Base-by-base conservation (phyloP, 2,329 filamentous ascomycete genomes). In the Calycina marina region DNA sequence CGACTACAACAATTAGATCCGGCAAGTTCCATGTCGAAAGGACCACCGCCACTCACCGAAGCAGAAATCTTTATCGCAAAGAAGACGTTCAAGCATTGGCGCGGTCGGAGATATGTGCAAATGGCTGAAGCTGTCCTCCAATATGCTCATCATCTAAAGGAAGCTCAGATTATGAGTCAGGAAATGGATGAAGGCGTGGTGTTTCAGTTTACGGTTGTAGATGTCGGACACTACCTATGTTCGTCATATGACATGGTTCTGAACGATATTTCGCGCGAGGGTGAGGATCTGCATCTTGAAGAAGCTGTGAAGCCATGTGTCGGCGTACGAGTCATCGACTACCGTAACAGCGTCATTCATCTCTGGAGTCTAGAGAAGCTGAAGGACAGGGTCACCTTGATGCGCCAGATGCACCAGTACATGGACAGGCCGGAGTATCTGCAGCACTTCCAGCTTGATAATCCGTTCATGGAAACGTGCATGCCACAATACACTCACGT, bases 371-470 rank as follows among this genome's bases (percentile, higher is more conserved):
- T 98, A 33, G 78, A 92, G 50, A 98, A 96, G 55, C 69, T 98
- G 12, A 77, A 86, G 39, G 77, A 84, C 38, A 76, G 90, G 16
- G 76, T 96, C 8, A 73, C 83, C 32, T 72, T 82, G 42, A 98
- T 98, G 90, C 77, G 90, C 27, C 88, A 94, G 56, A 82, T 96
- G 71, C 80, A 93, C 51, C 88, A 96, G 54, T 96, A 94, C 49
- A 73, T 96, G 44, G 85, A 94, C 49, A 80, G 90, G 36, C 90
- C 90, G 1, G 88, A 96, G 52, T 94, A 93, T 50, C 74, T 86
- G 32, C 82, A 90, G 52, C 90, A 96, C 48, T 80, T 96, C 52
- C 83, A 81, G 44, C 68, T 93, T 11, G 84, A 88, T 45, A 93
- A 94, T 34, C 88, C 90, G 0, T 98, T 98, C 51, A 74, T 81